Evolutionary conservation across 352 stramenopile species (phyloP), one percentile per base, ranked within the genome.

Genomic region (Phytopythium boreale): DNA sequence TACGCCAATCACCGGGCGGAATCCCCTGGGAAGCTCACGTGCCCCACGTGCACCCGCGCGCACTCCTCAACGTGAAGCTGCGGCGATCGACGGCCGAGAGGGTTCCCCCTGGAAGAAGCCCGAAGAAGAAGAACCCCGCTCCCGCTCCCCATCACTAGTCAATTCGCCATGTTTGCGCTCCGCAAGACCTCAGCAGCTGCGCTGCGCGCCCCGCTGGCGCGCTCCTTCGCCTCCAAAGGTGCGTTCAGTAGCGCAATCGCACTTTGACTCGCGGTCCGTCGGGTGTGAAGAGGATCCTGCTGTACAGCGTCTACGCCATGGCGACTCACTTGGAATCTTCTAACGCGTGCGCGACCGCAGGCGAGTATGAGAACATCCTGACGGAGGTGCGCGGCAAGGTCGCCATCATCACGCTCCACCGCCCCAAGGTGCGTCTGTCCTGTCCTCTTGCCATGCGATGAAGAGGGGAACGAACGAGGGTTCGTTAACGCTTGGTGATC

Each of bases 381-480:
- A 91, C 88, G 3, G 88, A 97, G 71, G 86, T 94, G 66, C 80
- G 86, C 53, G 87, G 83, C 68, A 95, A 92, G 61, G 95, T 99
- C 27, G 97, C 86, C 52, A 82, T 99, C 62, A 98, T 99, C 63
- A 97, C 88, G 34, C 74, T 99, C 61, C 93, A 99, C 83, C 93
- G 96, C 52, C 96, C 97, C 59, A 99, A 99, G 74, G 82, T 84
- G 43, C 20, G 47, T 20, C 52, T 39, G n/a, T n/a, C n/a, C n/a
- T n/a, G n/a, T n/a, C n/a, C n/a, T n/a, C n/a, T n/a, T n/a, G 50
- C 20, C 4, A 3, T 36, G 31, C 8, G 31, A 36, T 36, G 31
- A 36, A 3, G 31, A 36, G 31, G 31, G 31, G 31, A 36, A 8
- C n/a, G 31, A 8, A 36, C 31, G 3, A 36, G 31, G 34, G 34